Percentiles rank a stretch among this genome's conserved stretches.
Conservation (phyloP, 345 rosid species). For the Adansonia digitata region DNA sequence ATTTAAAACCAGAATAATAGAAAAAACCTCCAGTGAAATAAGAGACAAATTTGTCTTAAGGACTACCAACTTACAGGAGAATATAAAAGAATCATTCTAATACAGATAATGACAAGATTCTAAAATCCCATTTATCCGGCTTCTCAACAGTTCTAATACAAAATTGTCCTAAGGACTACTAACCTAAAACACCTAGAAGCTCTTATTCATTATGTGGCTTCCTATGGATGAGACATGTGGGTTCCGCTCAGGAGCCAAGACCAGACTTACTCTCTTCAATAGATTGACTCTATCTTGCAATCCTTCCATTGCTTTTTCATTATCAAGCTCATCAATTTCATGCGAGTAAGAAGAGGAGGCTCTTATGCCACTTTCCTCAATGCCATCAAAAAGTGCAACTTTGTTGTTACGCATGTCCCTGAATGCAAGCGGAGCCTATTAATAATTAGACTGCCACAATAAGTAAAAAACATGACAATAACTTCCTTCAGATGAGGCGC, state of each 20-base stretch:
- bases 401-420: conserved; percentile 73
- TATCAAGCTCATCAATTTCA: conserved; percentile 90
- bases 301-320: conserved; percentile 88
- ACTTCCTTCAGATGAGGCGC: background rate
- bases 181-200: background rate
- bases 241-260: background rate
- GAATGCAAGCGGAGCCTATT: conserved; percentile 3
- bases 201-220: background rate
- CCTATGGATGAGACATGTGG: background rate
- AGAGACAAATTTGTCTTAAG: background rate
- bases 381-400: conserved; percentile 79
- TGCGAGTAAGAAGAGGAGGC: conserved; percentile 78
- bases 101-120: background rate
- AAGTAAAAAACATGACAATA: background rate
- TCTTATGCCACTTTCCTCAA: conserved; percentile 96
- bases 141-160: background rate
- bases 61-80: background rate
- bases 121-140: background rate
- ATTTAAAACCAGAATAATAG: background rate
- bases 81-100: background rate
- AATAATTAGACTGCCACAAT: conserved; percentile 3
- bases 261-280: conserved; percentile 70
- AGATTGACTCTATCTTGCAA: conserved; percentile 85
- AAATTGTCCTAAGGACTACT: no score
- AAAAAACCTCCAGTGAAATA: background rate